These are phyloP conservation scores for Haplographium delicatum DNA, from an alignment of 495 filamentous ascomycete genomes.

Conservation along the genomic window DNA sequence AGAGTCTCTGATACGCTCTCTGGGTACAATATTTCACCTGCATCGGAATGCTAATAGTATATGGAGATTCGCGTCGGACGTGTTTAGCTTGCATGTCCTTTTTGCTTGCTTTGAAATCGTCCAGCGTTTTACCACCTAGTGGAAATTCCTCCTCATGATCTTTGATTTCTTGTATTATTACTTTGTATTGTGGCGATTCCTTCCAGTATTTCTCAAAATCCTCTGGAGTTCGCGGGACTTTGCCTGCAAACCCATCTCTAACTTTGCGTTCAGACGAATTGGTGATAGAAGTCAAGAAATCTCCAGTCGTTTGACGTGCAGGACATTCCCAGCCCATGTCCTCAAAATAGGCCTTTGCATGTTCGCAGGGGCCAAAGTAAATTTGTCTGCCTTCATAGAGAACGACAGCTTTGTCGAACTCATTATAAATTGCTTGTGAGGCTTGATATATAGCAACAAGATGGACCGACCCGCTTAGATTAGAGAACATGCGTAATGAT, in stretches of 20 bases:
- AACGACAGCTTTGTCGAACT: constrained; percentile 58
- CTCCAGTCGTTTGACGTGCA: constrained; percentile 54
- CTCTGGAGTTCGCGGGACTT: constrained; percentile 63
- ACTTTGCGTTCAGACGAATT: constrained; percentile 58
- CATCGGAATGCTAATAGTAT: constrained; percentile 52
- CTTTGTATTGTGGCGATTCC: constrained; percentile 44
- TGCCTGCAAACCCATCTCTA: constrained; percentile 54
- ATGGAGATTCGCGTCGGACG: constrained; percentile 55
- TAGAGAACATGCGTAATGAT: constrained; percentile 43
- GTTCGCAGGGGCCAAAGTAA: constrained; percentile 56
- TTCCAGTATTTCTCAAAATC: constrained; percentile 64
- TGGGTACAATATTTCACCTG: constrained; percentile 52
- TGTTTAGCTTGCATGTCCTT: constrained; percentile 61
- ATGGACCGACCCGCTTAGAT: constrained; percentile 33
- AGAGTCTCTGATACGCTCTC: constrained; percentile 64
- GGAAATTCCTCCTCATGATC: constrained; percentile 60
- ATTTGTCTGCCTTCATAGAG: constrained; percentile 62
- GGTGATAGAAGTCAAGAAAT: constrained; percentile 71
- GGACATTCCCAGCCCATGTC: constrained; percentile 54
- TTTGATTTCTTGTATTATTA: constrained; percentile 58
- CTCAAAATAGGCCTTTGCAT: constrained; percentile 57
- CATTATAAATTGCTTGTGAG: constrained; percentile 42
- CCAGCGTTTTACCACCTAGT: constrained; percentile 56
- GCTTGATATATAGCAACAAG: constrained; percentile 50
- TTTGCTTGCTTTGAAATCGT: constrained; percentile 63